Conservation (phyloP, 2,329 filamentous ascomycete species). For the Diaporthe velutina region DNA sequence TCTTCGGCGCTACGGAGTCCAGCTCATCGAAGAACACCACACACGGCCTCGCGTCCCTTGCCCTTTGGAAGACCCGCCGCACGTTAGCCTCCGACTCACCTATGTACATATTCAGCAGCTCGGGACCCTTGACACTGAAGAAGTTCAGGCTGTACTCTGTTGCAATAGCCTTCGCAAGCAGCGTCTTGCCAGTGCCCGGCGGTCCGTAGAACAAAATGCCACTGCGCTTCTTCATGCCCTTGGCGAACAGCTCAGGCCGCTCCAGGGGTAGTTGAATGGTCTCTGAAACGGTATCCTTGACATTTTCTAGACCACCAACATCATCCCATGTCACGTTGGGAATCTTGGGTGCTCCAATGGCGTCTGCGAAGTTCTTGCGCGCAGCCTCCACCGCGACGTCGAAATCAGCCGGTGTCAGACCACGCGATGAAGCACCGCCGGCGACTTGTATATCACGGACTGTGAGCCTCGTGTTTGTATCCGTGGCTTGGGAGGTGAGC, state of each 20-base stretch:
- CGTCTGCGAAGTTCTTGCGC: slow-evolving; percentile 97
- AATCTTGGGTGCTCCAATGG: slow-evolving; percentile 97
- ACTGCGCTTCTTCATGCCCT: slow-evolving; percentile 97
- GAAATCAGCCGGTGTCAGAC: slow-evolving; percentile 86
- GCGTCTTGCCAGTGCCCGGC: slow-evolving; percentile 90
- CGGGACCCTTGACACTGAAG: slow-evolving; percentile 92
- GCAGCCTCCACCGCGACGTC: slow-evolving; percentile 95
- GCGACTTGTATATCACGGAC: slow-evolving; percentile 89
- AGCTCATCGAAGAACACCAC: slow-evolving; percentile 95
- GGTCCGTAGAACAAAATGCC: slow-evolving; percentile 94
- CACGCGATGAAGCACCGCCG: slow-evolving; percentile 83
- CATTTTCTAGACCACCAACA: slow-evolving; percentile 91
- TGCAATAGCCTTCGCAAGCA: slow-evolving; percentile 93
- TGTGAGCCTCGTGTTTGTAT: slow-evolving; percentile 63
- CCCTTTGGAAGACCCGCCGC: slow-evolving; percentile 87
- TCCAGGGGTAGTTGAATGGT: slow-evolving; percentile 95
- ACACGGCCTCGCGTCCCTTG: slow-evolving; percentile 86
- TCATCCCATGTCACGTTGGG: slow-evolving; percentile 97
- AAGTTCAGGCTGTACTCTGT: slow-evolving; percentile 96
- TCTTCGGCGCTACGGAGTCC: slow-evolving; percentile 93
- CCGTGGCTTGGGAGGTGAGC: slow-evolving; percentile 66
- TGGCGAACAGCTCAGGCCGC: slow-evolving; percentile 92
- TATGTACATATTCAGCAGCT: slow-evolving; percentile 96
- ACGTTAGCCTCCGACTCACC: slow-evolving; percentile 95
- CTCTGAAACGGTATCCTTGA: slow-evolving; percentile 97